Evolutionary conservation across 2,329 filamentous ascomycete species (phyloP).

Genomic region (Penicillium polonicum): DNA sequence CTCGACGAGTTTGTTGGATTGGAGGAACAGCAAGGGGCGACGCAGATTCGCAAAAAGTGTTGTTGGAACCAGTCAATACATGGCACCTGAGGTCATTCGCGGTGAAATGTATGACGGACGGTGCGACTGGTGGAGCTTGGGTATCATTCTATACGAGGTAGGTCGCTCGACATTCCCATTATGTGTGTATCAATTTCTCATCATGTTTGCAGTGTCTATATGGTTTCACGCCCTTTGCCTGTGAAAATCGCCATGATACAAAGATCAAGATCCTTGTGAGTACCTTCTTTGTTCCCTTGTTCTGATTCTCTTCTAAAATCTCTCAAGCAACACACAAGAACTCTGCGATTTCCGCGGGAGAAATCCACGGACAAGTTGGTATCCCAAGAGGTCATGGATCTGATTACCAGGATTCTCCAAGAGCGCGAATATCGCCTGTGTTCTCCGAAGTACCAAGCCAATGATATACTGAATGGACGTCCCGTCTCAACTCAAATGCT

Average conservation of each 20-base stretch:
- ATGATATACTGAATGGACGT: constrained; percentile 52
- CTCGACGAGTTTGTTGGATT: constrained; percentile 60
- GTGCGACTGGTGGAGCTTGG: constrained; percentile 97
- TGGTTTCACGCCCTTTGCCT: constrained; percentile 84
- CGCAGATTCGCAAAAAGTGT: constrained; percentile 77
- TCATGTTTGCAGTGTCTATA: constrained; percentile 67
- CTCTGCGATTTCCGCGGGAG: constrained; percentile 67
- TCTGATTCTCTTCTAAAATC: neutral
- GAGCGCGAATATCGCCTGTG: constrained; percentile 75
- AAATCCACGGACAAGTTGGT: constrained; percentile 56
- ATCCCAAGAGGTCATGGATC: constrained; percentile 69
- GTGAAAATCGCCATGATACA: constrained; percentile 76
- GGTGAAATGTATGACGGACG: constrained; percentile 83
- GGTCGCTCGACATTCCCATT: neutral
- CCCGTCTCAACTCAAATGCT: constrained; percentile 33
- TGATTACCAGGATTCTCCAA: constrained; percentile 70
- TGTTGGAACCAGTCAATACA: constrained; percentile 95
- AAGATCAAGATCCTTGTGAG: constrained; percentile 80
- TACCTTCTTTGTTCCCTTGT: constrained; percentile 4
- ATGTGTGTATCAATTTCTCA: constrained; percentile 1
- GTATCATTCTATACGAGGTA: constrained; percentile 85
- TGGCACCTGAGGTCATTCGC: constrained; percentile 89
- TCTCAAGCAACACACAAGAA: constrained; percentile 65
- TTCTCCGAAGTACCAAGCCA: constrained; percentile 69
- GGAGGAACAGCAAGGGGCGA: constrained; percentile 67